Evolutionary conservation across 192 early-diverging fungal species (phyloP), one percentile per base, ranked within the genome.

Genomic region (Backusella mclennaniae): DNA sequence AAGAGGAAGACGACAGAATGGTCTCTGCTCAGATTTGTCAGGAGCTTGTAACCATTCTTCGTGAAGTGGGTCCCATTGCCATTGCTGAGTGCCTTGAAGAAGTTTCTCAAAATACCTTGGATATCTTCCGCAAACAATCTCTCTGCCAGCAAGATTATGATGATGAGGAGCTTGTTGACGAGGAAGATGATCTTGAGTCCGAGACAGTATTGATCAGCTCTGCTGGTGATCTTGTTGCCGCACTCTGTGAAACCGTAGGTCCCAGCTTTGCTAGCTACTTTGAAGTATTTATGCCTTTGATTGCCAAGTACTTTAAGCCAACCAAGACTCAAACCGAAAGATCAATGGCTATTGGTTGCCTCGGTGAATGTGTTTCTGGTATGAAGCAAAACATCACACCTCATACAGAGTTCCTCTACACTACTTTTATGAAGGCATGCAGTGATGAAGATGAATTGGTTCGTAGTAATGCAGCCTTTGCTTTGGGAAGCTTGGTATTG

Each of bases 271-370:
- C 87, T 35, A 79, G 84, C 4, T 92, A 91, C 79, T 92, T 95
- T 81, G 85, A 92, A 70, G 86, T 90, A 41, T 96, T 95, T 80
- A 84, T 94, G 71, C 94, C 93, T 8, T 86, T 91, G 46, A 96
- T 96, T 76, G 85, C 86, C 15, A 92, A 90, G 71, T 96, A 94
- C 83, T 93, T 91, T 78, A 94, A 94, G 84, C 87, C 87, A 46
- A 73, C 86, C 19, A 87, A 89, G 71, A 87, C 90, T 1, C 79
- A 85, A 15, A 86, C 89, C 59, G 96, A 97, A 79, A 92, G 96
- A 41, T 94, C 92, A 41, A 96, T 96, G 94, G 93, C 95, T 11
- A 90, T 95, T 39, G 96, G 96, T 9, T 95, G 92, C 49, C 79
- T 97, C 67, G 93, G 93, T 21, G 96, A 97, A 86, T 88, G 90